A percentile compares a stretch with the other conserved stretches of the same genome.
phyloP scores from a whole-genome alignment of 2,329 filamentous ascomycete species.

The Plectosphaerella plurivora region DNA sequence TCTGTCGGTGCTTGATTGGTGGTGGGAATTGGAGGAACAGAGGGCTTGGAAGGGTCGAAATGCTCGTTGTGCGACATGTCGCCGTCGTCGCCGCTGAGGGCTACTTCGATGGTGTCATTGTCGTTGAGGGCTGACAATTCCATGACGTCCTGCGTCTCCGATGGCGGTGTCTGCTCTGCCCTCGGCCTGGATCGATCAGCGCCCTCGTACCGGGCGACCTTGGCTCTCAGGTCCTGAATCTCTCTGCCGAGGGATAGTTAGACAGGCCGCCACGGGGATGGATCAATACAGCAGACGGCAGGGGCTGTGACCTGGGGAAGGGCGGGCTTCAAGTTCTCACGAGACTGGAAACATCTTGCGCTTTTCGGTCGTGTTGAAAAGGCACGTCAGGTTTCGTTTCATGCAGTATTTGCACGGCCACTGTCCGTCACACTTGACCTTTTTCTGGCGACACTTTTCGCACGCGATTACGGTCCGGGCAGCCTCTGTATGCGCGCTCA shows the following conservation, averaged over 20 bases:
- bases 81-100: background rate
- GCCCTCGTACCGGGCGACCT: background rate
- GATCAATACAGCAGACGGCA: background rate
- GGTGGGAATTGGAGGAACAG: background rate
- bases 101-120: background rate
- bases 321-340: background rate
- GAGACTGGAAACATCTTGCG: constrained; percentile 10
- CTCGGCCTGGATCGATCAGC: background rate
- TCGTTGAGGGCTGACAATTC: background rate
- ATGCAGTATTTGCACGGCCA: constrained; percentile 10
- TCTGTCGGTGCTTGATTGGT: background rate
- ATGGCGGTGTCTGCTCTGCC: background rate
- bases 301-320: background rate
- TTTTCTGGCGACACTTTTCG: constrained; percentile 7
- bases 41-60: background rate
- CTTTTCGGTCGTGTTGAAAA: constrained; percentile 7
- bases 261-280: background rate
- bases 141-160: background rate
- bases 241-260: background rate
- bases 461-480: background rate
- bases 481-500: background rate
- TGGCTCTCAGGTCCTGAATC: background rate
- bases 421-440: constrained; percentile 11
- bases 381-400: constrained; percentile 6
- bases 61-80: background rate